A percentile compares a stretch with the other conserved stretches of the same genome.
phyloP scores from a whole-genome alignment of 148 eudicot genomes.

The Nepenthes mirabilis region DNA sequence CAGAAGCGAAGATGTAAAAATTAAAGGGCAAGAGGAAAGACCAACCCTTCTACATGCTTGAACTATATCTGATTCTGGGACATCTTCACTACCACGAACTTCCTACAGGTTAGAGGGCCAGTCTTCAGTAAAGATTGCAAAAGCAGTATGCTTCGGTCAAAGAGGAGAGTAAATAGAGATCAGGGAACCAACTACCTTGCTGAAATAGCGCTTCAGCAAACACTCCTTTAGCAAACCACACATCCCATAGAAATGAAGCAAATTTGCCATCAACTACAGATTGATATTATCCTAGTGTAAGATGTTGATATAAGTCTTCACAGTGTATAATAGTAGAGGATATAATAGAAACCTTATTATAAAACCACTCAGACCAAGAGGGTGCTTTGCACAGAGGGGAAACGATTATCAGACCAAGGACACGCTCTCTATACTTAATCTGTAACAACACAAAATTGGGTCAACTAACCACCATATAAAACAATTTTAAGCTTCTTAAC shows the following conservation, averaged over 20 bases:
- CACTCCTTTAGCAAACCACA: conserved; percentile 79
- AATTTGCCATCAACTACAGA: conserved; percentile 72
- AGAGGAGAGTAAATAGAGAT: neutral
- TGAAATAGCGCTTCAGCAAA: conserved; percentile 82
- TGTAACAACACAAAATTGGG: conserved; percentile 19
- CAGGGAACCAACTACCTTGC: conserved; percentile 46
- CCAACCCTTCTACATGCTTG: conserved; percentile 93
- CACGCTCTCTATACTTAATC: conserved; percentile 79
- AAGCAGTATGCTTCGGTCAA: conserved; percentile 2
- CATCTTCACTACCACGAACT: conserved; percentile 71
- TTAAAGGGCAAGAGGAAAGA: conserved; percentile 7
- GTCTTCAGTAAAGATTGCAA: neutral
- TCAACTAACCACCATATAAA: conserved; percentile 5
- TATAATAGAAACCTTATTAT: conserved; percentile 53
- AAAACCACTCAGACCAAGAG: conserved; percentile 97
- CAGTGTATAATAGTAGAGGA: neutral
- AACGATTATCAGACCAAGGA: conserved; percentile 84
- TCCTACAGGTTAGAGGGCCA: conserved; percentile 32
- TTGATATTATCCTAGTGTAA: conserved; percentile 4
- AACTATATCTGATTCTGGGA: conserved; percentile 85
- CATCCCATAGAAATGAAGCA: conserved; percentile 84
- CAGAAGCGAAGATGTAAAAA: neutral
- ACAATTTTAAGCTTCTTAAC: neutral
- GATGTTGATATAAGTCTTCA: neutral
- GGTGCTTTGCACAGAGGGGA: conserved; percentile 87